Conservation (phyloP, 345 rosid genomes). For the Lagerstroemia speciosa region DNA sequence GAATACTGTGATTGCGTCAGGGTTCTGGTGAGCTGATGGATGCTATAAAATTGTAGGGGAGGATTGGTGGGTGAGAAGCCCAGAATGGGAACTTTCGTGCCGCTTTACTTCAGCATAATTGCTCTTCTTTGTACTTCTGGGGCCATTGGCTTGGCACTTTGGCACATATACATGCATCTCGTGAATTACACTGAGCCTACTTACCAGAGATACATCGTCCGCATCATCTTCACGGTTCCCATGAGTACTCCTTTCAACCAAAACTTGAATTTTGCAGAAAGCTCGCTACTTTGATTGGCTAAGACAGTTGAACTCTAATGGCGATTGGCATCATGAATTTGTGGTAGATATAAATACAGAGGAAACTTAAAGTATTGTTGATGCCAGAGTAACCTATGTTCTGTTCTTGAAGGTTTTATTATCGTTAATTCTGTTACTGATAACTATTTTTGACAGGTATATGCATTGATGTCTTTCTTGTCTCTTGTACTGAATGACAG, state of each 20-base stretch:
- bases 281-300: neutral
- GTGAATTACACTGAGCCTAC: conserved; percentile 92
- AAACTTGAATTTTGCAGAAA: neutral
- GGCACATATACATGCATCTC: conserved; percentile 81
- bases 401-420: neutral
- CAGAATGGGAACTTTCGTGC: conserved; percentile 50
- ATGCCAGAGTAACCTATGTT: neutral
- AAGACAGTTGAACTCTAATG: neutral
- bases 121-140: conserved; percentile 66
- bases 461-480: conserved; percentile 86
- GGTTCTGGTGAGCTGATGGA: neutral
- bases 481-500: conserved; percentile 53
- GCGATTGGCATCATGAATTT: neutral
- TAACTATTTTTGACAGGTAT: conserved; percentile 40
- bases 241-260: conserved; percentile 30
- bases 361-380: neutral
- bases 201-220: conserved; percentile 97
- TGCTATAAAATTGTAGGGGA: neutral
- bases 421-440: neutral
- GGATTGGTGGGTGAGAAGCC: conserved; percentile 7
- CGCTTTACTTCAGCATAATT: conserved; percentile 42
- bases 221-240: conserved; percentile 96
- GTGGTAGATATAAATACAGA: neutral
- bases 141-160: conserved; percentile 64
- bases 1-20: neutral